Evolutionary conservation across 1,284 basidiomycete species (phyloP).

Genomic region (Sporisorium reilianum): DNA sequence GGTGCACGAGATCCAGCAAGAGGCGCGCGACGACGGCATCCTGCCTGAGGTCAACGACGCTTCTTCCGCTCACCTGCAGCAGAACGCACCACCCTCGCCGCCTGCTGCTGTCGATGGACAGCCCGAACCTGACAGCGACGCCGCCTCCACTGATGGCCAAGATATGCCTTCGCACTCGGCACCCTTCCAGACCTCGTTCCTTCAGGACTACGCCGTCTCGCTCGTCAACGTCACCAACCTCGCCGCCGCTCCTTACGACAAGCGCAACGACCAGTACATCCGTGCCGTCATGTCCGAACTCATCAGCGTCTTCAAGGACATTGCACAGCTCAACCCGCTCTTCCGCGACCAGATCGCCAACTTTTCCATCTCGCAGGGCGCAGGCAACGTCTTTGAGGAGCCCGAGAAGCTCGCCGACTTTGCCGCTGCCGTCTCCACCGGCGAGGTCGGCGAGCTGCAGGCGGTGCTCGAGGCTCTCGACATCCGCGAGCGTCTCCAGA

Average conservation of each 20-base stretch:
- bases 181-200: constrained; percentile 86
- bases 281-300: constrained; percentile 97
- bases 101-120: constrained; percentile 22
- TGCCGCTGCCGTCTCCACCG: constrained; percentile 92
- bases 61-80: constrained; percentile 33
- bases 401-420: constrained; percentile 98
- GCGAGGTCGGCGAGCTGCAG: constrained; percentile 90
- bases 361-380: constrained; percentile 93
- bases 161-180: constrained; percentile 65
- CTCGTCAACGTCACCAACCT: constrained; percentile 91
- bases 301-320: constrained; percentile 98
- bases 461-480: constrained; percentile 89
- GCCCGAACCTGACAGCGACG: constrained; percentile 6
- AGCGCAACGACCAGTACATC: constrained; percentile 79
- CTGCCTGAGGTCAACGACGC: constrained; percentile 51
- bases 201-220: constrained; percentile 89
- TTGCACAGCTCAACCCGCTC: constrained; percentile 94
- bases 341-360: constrained; percentile 99
- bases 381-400: constrained; percentile 97
- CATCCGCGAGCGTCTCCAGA: constrained; percentile 89
- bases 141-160: constrained; percentile 17
- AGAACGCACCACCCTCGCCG: constrained; percentile 28
- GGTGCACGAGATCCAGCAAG: constrained; percentile 57
- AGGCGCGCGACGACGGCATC: constrained; percentile 46
- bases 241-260: constrained; percentile 83